phyloP scores from a whole-genome alignment of 805 yeast genomes.

The Suhomyces kilbournensis region DNA sequence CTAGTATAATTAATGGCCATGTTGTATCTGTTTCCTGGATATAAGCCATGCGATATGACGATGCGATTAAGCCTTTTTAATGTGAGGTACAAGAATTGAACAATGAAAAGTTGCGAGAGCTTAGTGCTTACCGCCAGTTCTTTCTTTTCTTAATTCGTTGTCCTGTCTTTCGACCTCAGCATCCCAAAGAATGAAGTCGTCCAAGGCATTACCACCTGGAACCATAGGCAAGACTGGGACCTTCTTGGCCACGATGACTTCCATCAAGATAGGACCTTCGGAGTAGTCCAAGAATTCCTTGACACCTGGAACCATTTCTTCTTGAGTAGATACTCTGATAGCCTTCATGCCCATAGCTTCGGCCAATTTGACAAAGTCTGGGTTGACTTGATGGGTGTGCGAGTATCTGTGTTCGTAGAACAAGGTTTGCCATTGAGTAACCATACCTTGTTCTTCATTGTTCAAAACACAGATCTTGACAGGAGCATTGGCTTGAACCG shows the following conservation, averaged over 20 bases:
- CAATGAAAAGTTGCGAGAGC: neutral
- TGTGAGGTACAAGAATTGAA: neutral
- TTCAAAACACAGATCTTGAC: slow-evolving; percentile 85
- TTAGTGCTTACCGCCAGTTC: slow-evolving; percentile 71
- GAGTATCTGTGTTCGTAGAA: slow-evolving; percentile 96
- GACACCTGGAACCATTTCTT: slow-evolving; percentile 47
- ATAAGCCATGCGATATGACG: neutral
- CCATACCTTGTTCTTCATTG: slow-evolving; percentile 99
- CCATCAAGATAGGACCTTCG: slow-evolving; percentile 84
- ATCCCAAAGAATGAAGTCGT: slow-evolving; percentile 88
- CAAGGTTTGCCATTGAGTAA: slow-evolving; percentile 97
- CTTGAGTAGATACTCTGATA: slow-evolving; percentile 66
- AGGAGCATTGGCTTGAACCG: slow-evolving; percentile 90
- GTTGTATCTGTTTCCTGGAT: neutral
- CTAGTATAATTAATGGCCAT: neutral
- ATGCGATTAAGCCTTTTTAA: neutral
- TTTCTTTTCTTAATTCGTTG: slow-evolving; percentile 60
- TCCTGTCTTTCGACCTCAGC: slow-evolving; percentile 75
- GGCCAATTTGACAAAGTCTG: slow-evolving; percentile 88
- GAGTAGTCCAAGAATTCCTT: slow-evolving; percentile 67
- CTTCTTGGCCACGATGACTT: slow-evolving; percentile 86
- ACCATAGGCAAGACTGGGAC: slow-evolving; percentile 99
- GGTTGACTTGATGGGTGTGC: slow-evolving; percentile 96
- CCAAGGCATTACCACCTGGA: slow-evolving; percentile 91
- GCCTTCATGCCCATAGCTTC: slow-evolving; percentile 93